phyloP scores from a whole-genome alignment of 2,329 filamentous ascomycete genomes.

The Arthrobotrys entomopaga region DNA sequence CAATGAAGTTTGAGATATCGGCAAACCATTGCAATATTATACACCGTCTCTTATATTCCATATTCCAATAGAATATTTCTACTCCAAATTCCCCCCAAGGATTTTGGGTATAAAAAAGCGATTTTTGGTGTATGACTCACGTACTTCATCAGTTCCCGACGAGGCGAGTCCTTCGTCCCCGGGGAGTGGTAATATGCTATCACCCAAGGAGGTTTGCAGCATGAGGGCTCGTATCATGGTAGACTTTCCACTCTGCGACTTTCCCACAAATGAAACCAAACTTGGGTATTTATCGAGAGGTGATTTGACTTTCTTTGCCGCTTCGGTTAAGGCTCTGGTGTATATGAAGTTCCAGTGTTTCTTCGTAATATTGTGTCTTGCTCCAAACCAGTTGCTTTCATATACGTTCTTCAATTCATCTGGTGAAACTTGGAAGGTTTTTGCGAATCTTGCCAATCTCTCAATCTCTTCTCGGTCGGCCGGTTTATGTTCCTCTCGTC shows the following conservation, averaged over 20 bases:
- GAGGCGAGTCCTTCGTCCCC: neutral
- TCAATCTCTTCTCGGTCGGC: neutral
- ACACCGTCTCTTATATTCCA: too few species aligned
- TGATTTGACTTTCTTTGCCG: neutral
- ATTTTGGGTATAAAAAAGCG: neutral
- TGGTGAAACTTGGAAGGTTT: neutral
- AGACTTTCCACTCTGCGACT: constrained; percentile 12
- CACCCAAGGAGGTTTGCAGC: neutral
- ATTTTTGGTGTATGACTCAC: neutral
- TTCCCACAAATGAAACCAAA: constrained; percentile 13
- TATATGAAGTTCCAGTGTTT: neutral
- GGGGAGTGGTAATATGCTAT: constrained; percentile 1
- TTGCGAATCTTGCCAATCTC: neutral
- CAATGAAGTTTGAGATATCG: too few species aligned
- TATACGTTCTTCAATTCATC: neutral
- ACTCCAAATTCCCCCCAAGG: too few species aligned
- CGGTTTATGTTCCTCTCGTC: neutral
- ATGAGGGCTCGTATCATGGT: constrained; percentile 13
- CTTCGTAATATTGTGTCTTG: neutral
- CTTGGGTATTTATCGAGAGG: constrained; percentile 5
- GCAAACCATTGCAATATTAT: too few species aligned
- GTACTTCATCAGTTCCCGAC: constrained; percentile 3
- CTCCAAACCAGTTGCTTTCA: constrained; percentile 17
- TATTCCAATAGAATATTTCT: too few species aligned
- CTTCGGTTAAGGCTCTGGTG: neutral